Percentiles rank a stretch among this genome's conserved stretches.
Evolutionary conservation across 2,329 filamentous ascomycete species (phyloP).

Genomic region (Cylindrodendrum hubeiense): DNA sequence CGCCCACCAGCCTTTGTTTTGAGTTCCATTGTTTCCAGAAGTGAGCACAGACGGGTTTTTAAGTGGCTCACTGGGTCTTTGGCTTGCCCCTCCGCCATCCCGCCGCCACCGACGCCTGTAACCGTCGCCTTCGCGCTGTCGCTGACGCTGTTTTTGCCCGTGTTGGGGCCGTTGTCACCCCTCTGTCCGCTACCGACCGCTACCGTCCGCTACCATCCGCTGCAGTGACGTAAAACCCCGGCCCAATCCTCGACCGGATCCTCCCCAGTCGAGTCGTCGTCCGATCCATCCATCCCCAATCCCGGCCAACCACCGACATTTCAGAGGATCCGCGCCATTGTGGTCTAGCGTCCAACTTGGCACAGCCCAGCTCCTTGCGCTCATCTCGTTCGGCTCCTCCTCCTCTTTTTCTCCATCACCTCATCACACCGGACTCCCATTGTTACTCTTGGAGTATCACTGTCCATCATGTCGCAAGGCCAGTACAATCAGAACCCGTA

Average conservation of each 20-base stretch:
- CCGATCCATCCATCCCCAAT: constrained; percentile 15
- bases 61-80: not conserved
- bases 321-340: constrained; percentile 19
- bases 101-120: constrained; percentile 15
- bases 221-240: constrained; percentile 14
- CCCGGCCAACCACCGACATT: constrained; percentile 24
- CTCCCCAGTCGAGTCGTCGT: constrained; percentile 12
- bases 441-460: constrained; percentile 34
- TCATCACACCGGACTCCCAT: constrained; percentile 33
- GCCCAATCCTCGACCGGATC: constrained; percentile 13
- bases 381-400: constrained; percentile 32
- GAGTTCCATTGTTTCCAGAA: constrained; percentile 17
- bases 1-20: constrained; percentile 6
- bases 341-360: constrained; percentile 17
- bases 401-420: constrained; percentile 34
- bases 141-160: not conserved
- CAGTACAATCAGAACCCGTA: constrained; percentile 77
- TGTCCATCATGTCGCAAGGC: constrained; percentile 68
- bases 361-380: constrained; percentile 18
- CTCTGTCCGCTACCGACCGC: constrained; percentile 2
- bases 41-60: constrained; percentile 16
- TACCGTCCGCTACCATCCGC: no score
- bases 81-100: constrained; percentile 22
- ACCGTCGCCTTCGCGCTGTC: not conserved
- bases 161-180: not conserved